phyloP scores from a whole-genome alignment of 106 monocot genomes.

The Hemerocallis citrina region DNA sequence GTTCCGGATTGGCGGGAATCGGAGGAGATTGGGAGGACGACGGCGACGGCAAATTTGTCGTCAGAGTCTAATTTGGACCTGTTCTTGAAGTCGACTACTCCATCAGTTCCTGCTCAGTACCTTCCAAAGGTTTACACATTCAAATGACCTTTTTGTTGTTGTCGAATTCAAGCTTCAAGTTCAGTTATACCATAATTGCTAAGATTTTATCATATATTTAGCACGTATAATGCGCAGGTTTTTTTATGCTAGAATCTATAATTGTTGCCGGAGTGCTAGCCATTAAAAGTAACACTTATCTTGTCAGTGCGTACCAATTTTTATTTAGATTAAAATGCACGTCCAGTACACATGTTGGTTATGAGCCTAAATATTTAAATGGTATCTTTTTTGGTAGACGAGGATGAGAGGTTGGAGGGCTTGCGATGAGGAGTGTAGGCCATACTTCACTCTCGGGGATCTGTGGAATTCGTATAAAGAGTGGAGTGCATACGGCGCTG shows the following conservation, averaged over 20 bases:
- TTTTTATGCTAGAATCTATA: too few species aligned
- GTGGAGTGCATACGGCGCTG: conserved; percentile 84
- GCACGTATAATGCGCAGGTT: too few species aligned
- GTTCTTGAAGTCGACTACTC: conserved; percentile 58
- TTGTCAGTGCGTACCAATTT: too few species aligned
- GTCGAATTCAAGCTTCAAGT: background rate
- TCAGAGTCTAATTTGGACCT: conserved; percentile 46
- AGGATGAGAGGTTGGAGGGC: conserved; percentile 40
- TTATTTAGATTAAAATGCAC: too few species aligned
- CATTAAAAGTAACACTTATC: too few species aligned
- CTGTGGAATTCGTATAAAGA: conserved; percentile 70
- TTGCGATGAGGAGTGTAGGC: conserved; percentile 26
- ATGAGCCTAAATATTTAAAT: background rate
- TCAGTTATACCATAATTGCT: background rate
- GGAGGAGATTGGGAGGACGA: conserved; percentile 5
- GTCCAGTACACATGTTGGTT: background rate
- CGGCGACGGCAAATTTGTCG: conserved; percentile 1
- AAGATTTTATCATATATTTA: too few species aligned
- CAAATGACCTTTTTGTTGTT: background rate
- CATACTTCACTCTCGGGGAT: conserved; percentile 48
- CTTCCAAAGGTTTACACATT: conserved; percentile 33
- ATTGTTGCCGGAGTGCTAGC: too few species aligned
- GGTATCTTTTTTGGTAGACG: conserved; percentile 25
- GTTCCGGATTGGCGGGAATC: background rate
- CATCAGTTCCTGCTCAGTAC: conserved; percentile 38